Evolutionary conservation across 331 rosid species (phyloP).

Genomic region (Pyracantha coccinea): DNA sequence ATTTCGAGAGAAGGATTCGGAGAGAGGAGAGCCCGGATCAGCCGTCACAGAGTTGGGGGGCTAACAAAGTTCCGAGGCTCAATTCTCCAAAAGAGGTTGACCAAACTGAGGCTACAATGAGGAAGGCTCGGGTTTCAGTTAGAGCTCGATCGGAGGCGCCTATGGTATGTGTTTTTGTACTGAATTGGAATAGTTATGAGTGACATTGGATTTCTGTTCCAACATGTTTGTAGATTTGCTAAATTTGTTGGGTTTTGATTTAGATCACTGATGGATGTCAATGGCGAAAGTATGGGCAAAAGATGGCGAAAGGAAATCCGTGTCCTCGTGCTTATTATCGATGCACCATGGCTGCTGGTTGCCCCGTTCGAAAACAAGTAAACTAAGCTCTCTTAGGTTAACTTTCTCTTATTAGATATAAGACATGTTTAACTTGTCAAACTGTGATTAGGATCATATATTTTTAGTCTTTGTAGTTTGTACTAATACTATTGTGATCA

Average conservation of each 20-base stretch:
- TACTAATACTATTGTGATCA: background rate
- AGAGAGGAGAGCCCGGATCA: conserved; percentile 41
- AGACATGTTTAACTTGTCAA: background rate
- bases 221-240: background rate
- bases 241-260: background rate
- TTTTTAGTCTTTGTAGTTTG: background rate
- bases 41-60: conserved; percentile 24
- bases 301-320: conserved; percentile 95
- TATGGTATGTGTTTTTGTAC: conserved; percentile 34
- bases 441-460: background rate
- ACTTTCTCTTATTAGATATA: background rate
- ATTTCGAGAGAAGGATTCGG: conserved; percentile 10
- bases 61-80: conserved; percentile 39
- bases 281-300: conserved; percentile 95
- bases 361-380: conserved; percentile 92
- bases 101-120: conserved; percentile 77
- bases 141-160: conserved; percentile 76
- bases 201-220: background rate
- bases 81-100: conserved; percentile 42
- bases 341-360: conserved; percentile 85
- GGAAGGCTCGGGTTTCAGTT: conserved; percentile 81
- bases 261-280: conserved; percentile 91
- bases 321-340: conserved; percentile 95
- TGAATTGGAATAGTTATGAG: background rate
- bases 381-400: background rate